Evolutionary conservation across 139 green algal species (phyloP).

Genomic region (Picochlorum sp.): DNA sequence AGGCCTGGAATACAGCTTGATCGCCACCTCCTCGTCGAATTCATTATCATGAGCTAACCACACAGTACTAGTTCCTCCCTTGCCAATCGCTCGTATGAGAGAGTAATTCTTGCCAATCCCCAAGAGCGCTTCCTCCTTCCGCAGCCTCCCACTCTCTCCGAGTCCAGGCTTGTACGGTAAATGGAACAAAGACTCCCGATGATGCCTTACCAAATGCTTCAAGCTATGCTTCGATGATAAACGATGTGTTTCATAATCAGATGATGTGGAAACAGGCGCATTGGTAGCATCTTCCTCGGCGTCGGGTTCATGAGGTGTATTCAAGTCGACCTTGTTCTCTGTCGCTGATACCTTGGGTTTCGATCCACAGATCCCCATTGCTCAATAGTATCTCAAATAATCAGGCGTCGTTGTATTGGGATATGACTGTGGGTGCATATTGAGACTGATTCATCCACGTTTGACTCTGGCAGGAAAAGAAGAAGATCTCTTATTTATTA

Average conservation of each 20-base stretch:
- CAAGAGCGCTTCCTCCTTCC: constrained; percentile 4
- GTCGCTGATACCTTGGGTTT: too few species aligned
- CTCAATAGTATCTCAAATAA: too few species aligned
- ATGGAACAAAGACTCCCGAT: constrained; percentile 13
- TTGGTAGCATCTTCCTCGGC: too few species aligned
- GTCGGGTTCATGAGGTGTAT: neutral
- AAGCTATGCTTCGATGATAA: neutral
- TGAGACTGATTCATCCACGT: too few species aligned
- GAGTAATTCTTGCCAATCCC: constrained; percentile 14
- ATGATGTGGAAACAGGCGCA: too few species aligned
- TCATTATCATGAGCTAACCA: constrained; percentile 13
- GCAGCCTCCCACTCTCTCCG: neutral
- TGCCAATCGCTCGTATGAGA: constrained; percentile 6
- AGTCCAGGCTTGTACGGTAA: neutral
- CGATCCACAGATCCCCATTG: too few species aligned
- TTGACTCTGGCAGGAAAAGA: too few species aligned
- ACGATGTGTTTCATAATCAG: neutral
- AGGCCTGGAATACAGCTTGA: constrained; percentile 23
- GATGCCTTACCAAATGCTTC: constrained; percentile 22
- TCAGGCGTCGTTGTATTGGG: too few species aligned
- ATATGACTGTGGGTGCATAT: too few species aligned
- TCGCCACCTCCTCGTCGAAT: constrained; percentile 1
- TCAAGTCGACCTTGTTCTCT: neutral
- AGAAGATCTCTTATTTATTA: too few species aligned
- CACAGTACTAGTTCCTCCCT: constrained; percentile 11